These are phyloP conservation scores for Mucor mucedo DNA, from an alignment of 371 early-diverging fungal genomes.

Conservation along the genomic window DNA sequence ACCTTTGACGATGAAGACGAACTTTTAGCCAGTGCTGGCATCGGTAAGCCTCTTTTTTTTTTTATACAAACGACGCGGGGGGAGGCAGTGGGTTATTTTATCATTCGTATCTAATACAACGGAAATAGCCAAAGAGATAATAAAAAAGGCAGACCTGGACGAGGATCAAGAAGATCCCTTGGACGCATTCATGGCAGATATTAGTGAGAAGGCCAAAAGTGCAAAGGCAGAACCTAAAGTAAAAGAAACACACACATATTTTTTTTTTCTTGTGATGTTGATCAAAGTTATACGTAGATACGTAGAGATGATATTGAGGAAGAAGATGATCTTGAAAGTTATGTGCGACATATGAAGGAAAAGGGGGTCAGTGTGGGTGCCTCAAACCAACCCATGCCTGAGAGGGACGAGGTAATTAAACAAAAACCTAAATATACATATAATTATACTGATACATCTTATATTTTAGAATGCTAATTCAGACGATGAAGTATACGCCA, in stretches of 20 bases:
- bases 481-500: conserved; percentile 88
- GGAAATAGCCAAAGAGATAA: neutral
- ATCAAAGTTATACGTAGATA: conserved; percentile 27
- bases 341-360: conserved; percentile 78
- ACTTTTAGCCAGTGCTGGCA: conserved; percentile 35
- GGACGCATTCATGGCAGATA: conserved; percentile 90
- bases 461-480: conserved; percentile 68
- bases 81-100: too few species aligned
- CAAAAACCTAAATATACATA: too few species aligned
- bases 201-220: conserved; percentile 64
- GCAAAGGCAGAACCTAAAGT: conserved; percentile 55
- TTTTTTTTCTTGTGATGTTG: conserved; percentile 1
- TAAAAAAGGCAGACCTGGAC: conserved; percentile 28
- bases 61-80: too few species aligned
- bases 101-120: neutral
- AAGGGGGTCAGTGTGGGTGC: conserved; percentile 74
- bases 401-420: conserved; percentile 54
- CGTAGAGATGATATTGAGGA: conserved; percentile 78
- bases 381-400: conserved; percentile 42
- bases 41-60: conserved; percentile 23
- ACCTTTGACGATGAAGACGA: conserved; percentile 31
- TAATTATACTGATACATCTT: too few species aligned
- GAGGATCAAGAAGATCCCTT: conserved; percentile 79
- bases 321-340: conserved; percentile 81
- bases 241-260: conserved; percentile 4